phyloP scores from a whole-genome alignment of 2,329 filamentous ascomycete species.

The Monosporascus sp. region DNA sequence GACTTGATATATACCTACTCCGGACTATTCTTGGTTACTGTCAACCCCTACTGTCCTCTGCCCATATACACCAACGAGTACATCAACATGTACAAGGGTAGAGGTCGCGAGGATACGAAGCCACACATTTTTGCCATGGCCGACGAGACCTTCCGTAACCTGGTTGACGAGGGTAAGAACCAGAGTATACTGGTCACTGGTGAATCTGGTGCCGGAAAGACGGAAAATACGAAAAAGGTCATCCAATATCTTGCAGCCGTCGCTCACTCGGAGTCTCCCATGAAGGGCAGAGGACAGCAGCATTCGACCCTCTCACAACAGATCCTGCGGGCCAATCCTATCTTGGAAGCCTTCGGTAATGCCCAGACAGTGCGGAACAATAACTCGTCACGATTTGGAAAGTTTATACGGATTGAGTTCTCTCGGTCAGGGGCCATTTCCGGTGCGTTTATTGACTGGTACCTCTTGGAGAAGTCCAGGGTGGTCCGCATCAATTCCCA shows the following conservation, averaged over 20 bases:
- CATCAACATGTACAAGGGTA: conserved; percentile 95
- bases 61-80: conserved; percentile 97
- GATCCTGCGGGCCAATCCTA: conserved; percentile 92
- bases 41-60: conserved; percentile 92
- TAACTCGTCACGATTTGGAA: conserved; percentile 96
- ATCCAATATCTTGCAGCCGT: conserved; percentile 98
- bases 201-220: conserved; percentile 97
- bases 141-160: conserved; percentile 90
- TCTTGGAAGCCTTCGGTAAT: conserved; percentile 96
- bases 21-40: conserved; percentile 90
- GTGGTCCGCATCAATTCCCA: conserved; percentile 83
- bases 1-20: conserved; percentile 99
- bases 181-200: conserved; percentile 97
- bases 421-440: conserved; percentile 82
- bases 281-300: conserved; percentile 57
- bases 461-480: conserved; percentile 94
- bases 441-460: conserved; percentile 98
- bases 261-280: conserved; percentile 72
- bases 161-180: conserved; percentile 92
- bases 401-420: conserved; percentile 98
- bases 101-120: conserved; percentile 86
- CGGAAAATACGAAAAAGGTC: conserved; percentile 98
- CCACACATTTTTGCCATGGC: conserved; percentile 98
- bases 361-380: conserved; percentile 97
- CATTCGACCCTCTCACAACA: conserved; percentile 91